Evolutionary conservation across 352 stramenopile genomes (phyloP).

Genomic region (Pythium monospermum): DNA sequence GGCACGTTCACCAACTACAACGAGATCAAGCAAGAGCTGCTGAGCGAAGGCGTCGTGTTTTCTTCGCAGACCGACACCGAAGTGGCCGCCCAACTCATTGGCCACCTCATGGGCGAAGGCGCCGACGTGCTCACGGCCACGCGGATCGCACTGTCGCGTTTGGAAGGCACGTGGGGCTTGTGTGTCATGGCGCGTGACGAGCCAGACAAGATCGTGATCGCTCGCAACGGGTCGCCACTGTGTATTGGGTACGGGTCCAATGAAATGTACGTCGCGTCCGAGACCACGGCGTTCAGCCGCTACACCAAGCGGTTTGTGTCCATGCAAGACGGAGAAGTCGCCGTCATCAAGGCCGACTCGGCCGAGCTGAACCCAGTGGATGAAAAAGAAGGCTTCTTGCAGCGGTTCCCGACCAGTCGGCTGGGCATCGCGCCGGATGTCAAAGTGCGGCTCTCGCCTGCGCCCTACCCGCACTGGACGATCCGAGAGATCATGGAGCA

Average conservation of each 20-base stretch:
- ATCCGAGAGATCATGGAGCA: constrained; percentile 96
- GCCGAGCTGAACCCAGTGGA: constrained; percentile 89
- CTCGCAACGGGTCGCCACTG: constrained; percentile 95
- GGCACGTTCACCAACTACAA: constrained; percentile 98
- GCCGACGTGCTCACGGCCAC: constrained; percentile 87
- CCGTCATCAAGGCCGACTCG: constrained; percentile 91
- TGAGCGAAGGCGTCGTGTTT: constrained; percentile 90
- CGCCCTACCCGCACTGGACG: constrained; percentile 96
- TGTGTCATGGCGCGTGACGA: constrained; percentile 91
- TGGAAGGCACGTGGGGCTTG: constrained; percentile 96
- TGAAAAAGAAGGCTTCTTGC: constrained; percentile 71
- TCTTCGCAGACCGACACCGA: constrained; percentile 97
- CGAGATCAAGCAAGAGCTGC: constrained; percentile 86
- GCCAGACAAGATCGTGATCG: constrained; percentile 95
- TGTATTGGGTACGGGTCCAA: constrained; percentile 89
- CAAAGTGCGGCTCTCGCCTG: constrained; percentile 91
- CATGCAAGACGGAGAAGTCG: constrained; percentile 95
- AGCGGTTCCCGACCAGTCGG: constrained; percentile 82
- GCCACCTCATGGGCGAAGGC: constrained; percentile 82
- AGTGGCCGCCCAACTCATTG: constrained; percentile 97
- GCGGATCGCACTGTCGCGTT: constrained; percentile 81
- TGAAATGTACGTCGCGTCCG: constrained; percentile 95
- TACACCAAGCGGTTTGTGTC: constrained; percentile 98
- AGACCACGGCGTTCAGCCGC: constrained; percentile 91
- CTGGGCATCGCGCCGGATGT: constrained; percentile 91